Base-by-base conservation (phyloP, 306 rosid genomes). In the Chamaecrista fasciculata region DNA sequence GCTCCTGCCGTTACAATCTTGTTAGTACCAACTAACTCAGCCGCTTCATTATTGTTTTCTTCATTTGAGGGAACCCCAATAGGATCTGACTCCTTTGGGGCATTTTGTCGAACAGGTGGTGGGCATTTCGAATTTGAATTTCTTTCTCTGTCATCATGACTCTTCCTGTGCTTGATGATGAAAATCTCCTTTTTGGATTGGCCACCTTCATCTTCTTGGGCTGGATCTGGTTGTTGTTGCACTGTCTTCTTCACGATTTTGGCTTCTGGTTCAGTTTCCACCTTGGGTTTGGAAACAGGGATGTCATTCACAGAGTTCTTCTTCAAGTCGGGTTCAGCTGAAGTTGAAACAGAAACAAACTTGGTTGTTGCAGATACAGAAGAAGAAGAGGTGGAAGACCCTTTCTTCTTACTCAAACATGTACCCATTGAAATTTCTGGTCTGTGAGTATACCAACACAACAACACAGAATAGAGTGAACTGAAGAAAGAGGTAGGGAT, bases 341-440 rank as follows among this genome's bases (percentile, higher is more conserved):
- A 48, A 65, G 25, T 9, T 29, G 91, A 67, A 79, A 67, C 59
- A 34, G 77, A 67, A 79, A 67, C 59, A 34, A 75, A 56, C 26
- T 78, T 82, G 61, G 73, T 0, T 28, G 73, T 0, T 28, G 7
- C 75, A 52, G 36, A 26, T 6, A 42, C 46, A 29, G 78, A 51
- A 34, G 73, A 14, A 49, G 67, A 11, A 3, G 78, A n/a, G 14
- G 72, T 37, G 16, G 85, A 37, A 18, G 84, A 61, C 19, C 47
- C 57, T 70, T 84, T 85, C 84, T 94, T 95, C 80, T 79, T 95
- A 83, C 99, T 95, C 58, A 91, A 85, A 85, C 99, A 95, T 67
- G 88, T 24, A 72, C 99, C 99, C 99, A 95, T 95, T 42, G 75
- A 48, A 15, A 18, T 48, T 60, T 66, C 24, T 12, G 23, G 52